These are phyloP conservation scores for Penicillium sp. DNA, from an alignment of 2,329 filamentous ascomycete species.

Conservation along the genomic window DNA sequence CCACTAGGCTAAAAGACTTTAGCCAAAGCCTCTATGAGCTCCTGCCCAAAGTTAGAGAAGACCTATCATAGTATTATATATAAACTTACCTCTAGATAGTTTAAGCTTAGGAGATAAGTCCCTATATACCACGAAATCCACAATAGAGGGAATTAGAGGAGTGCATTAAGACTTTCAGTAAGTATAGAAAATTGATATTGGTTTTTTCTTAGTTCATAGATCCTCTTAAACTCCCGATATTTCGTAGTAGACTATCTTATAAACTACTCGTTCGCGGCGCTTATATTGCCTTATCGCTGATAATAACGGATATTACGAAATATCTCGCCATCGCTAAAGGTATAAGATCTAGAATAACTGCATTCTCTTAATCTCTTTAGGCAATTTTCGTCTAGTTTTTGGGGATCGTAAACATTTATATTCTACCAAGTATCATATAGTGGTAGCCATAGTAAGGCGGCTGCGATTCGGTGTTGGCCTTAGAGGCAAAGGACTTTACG, in stretches of 20 bases:
- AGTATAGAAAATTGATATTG: background rate
- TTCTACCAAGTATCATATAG: no score
- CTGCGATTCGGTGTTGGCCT: no score
- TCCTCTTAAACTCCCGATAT: constrained; percentile 14
- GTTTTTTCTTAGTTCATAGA: constrained; percentile 10
- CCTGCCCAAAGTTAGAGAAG: background rate
- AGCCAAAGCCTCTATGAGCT: constrained; percentile 5
- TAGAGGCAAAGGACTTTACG: no score
- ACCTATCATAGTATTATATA: no score
- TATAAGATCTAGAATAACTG: no score
- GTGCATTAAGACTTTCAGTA: constrained; percentile 6
- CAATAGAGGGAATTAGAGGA: constrained; percentile 11
- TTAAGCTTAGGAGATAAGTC: constrained; percentile 12
- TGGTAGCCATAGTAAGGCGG: no score
- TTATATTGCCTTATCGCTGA: constrained; percentile 3
- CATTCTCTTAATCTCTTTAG: no score
- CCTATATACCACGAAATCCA: constrained; percentile 15
- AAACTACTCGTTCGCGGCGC: constrained; percentile 12
- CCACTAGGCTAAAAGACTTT: no score
- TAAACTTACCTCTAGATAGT: constrained; percentile 5
- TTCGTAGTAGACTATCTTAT: constrained; percentile 15
- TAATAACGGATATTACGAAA: constrained; percentile 14
- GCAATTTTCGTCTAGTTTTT: no score
- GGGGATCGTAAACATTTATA: no score
- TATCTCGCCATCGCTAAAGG: constrained; percentile 16